Base-by-base conservation (phyloP, 225 moss, liverwort and hornwort genomes). In the Polytrichum commune region DNA sequence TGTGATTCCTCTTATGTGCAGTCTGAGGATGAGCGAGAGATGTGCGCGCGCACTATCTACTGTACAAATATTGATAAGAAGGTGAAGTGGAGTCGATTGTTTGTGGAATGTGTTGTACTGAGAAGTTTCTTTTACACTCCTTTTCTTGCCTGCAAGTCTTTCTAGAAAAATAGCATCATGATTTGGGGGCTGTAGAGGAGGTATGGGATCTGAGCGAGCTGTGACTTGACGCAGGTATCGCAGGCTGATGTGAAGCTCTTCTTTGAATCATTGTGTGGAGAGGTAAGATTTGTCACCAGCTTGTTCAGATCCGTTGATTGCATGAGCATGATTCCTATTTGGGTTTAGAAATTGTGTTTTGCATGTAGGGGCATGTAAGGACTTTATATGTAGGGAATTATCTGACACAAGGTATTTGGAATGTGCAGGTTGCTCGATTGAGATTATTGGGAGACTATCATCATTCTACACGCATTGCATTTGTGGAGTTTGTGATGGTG, bases 41-140 rank as follows among this genome's bases (percentile, higher is more conserved):
- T 97, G 94, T 97, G 94, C 38, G 94, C 92, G 25, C 90, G 97
- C 63, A 97, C 97, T 69, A 94, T 97, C 35, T 97, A 97, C 85
- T 97, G 97, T 85, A 97, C 94, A 76, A 97, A 94, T 83, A 97
- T 97, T 78, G 97, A 97, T 86, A 97, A 97, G 91, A 97, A 97
- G 97, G 97, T 96, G 95, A 91, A 80, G 94, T 95, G 82, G 84
- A 91, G 79, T 78, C 77, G 75, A 81, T 85, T 75, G 85, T 66
- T 26, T 46, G 20, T 69, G 63, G 27, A 6, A 58, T 63, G 22
- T 26, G 18, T 63, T 63, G 27, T 18, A 16, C 27, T 28, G 8
- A 4, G 25, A 6, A 18, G 5, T 24, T 63, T 28, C 27, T 62
- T 63, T 3, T 19, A 26, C 62, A 62, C 27, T 63, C 4, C 20